Base-by-base conservation (phyloP, 2,329 filamentous ascomycete species). In the Trichoderma atroviride region DNA sequence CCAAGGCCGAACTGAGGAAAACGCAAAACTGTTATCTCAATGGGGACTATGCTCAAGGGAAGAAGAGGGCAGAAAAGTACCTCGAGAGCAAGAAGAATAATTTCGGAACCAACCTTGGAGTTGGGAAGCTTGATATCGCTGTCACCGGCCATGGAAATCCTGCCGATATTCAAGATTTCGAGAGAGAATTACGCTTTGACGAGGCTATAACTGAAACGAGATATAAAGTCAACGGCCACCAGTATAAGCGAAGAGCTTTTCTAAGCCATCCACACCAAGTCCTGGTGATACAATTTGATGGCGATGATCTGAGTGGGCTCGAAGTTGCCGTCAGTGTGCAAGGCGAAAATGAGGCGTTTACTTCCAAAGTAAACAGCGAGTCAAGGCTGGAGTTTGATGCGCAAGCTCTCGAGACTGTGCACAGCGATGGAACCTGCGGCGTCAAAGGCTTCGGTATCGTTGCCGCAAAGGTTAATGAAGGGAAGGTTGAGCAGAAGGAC, bases 1-100 rank as follows among this genome's bases (percentile, higher is more conserved):
- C 68, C n/a, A 70, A 70, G 19, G 68, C 55, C 7, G 68, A 70
- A 19, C 24, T 70, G n/a, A 66, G 68, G n/a, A 29, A 70, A 68
- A 70, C 63, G 5, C 68, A 70, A n/a, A 50, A 37, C 1, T 68
- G 63, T 24, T 67, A 68, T 59, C 68, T 70, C 14, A 35, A 33
- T 29, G 63, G 62, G 6, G 62, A 70, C 13, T 70, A 60, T 5
- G 31, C 33, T 22, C 31, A 68, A 35, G 68, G 59, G 1, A 67
- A 68, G 43, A 55, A 67, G 37, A 43, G 68, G n/a, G 66, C 68
- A n/a, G 40, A 70, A 16, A 58, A 59, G 29, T 70, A 33, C 22
- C 31, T 70, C 5, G 43, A 68, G n/a, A 70, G 68, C 40, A 59
- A 55, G 13, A 70, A 70, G 33, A 27, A 9, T 22, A 70, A 70